phyloP scores from a whole-genome alignment of 306 rosid species.

The Astragalus glycyphyllos region DNA sequence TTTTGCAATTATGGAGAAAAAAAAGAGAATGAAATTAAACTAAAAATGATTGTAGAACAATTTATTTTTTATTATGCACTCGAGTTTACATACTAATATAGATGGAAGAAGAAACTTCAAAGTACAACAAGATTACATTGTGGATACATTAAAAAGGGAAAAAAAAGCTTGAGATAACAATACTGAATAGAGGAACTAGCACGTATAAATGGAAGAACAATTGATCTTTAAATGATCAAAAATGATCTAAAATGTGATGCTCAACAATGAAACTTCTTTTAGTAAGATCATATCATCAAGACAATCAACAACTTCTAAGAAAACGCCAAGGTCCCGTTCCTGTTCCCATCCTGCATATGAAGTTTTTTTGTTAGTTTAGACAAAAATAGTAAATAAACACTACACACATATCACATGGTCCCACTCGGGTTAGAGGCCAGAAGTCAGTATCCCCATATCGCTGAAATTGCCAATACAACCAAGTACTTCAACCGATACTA shows the following conservation, averaged over 20 bases:
- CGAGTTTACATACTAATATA: slow-evolving; percentile 37
- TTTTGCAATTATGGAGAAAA: neutral
- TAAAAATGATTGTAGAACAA: slow-evolving; percentile 10
- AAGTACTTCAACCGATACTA: no score
- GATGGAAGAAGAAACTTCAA: slow-evolving; percentile 39
- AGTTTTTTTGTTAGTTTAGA: no score
- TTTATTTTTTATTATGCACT: slow-evolving; percentile 41
- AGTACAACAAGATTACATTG: slow-evolving; percentile 37
- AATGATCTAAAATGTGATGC: slow-evolving; percentile 20
- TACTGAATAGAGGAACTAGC: slow-evolving; percentile 24
- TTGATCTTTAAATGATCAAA: slow-evolving; percentile 25
- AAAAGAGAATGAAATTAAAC: neutral
- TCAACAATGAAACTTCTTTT: slow-evolving; percentile 18
- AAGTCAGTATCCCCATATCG: no score
- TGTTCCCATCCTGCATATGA: slow-evolving; percentile 82
- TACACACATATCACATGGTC: no score
- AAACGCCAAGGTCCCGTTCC: slow-evolving; percentile 96
- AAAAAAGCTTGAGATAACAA: neutral
- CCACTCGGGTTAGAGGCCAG: no score
- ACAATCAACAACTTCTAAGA: slow-evolving; percentile 49
- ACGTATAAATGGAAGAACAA: slow-evolving; percentile 35
- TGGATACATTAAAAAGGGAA: neutral
- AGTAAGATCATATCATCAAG: slow-evolving; percentile 18
- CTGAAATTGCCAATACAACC: no score
- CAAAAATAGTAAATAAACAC: no score